Conservation (phyloP, 257 asterid species). For the Fraxinus americana region DNA sequence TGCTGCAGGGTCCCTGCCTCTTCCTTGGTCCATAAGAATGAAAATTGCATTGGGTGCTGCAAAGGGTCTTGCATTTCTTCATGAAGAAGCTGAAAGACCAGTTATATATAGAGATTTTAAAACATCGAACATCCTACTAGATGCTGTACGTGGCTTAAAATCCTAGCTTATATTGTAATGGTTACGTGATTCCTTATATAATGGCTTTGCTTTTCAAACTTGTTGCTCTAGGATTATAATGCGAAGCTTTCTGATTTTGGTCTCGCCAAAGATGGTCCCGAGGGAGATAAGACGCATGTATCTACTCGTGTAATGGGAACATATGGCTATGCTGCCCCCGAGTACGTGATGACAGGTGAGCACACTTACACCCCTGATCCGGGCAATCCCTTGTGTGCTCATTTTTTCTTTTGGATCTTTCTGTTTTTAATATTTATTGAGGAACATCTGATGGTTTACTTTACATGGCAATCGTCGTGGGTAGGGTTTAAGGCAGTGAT, state of each 20-base stretch:
- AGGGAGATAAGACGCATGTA: conserved; percentile 82
- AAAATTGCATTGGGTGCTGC: conserved; percentile 77
- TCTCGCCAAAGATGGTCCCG: conserved; percentile 83
- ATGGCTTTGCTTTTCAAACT: conserved; percentile 7
- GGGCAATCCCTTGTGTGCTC: neutral
- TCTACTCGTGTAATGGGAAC: conserved; percentile 93
- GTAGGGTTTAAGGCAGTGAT: too few relatives aligned
- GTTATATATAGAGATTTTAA: conserved; percentile 76
- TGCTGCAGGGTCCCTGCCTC: conserved; percentile 62
- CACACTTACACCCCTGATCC: neutral
- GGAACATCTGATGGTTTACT: neutral
- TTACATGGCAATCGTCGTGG: neutral
- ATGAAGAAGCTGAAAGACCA: conserved; percentile 79
- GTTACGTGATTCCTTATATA: conserved; percentile 19
- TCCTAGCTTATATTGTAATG: conserved; percentile 13
- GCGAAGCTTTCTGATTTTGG: conserved; percentile 91
- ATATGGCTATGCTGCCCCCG: conserved; percentile 86
- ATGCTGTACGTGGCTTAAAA: conserved; percentile 49
- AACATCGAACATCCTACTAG: conserved; percentile 69
- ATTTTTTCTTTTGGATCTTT: neutral
- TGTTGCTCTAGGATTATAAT: conserved; percentile 63
- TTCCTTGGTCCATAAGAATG: conserved; percentile 78
- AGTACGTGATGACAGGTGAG: conserved; percentile 75
- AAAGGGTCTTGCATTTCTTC: conserved; percentile 81
- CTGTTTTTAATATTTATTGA: neutral